Evolutionary conservation across 2,329 filamentous ascomycete species (phyloP), one percentile per base, ranked within the genome.

Genomic region (Fusarium hostae): DNA sequence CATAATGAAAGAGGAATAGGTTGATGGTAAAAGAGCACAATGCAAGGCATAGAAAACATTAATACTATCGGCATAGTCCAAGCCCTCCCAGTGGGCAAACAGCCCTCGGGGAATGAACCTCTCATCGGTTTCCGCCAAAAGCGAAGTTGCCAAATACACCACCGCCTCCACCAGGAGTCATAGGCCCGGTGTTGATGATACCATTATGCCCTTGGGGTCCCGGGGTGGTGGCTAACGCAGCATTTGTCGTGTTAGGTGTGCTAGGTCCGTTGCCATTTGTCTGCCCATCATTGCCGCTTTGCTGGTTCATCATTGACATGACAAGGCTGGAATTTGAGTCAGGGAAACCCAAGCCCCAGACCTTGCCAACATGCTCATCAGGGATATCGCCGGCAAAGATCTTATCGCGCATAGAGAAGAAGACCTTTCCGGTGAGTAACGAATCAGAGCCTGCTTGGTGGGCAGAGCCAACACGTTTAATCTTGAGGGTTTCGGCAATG

Each of bases 371-470:
- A 73, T 97, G 94, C 74, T 97, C 92, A 34, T 93, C 89, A 10
- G 93, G 90, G 50, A 98, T 92, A 28, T 90, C 87, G 68, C 93
- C 92, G 75, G 92, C 91, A 82, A 97, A 98, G 72, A 98, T 93
- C 78, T 93, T 91, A 79, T 94, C 92, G 66, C 91, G 90, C 86
- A 98, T 92, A 77, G 94, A 92, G 88, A 97, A 99, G 83, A 98
- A 99, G 34, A 98, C 94, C 76, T 92, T 92, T 52, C 96, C 96
- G 0, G 96, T 99, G 34, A 99, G 88, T 76, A 98, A 89, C 24
- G 94, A 95, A 81, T 99, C 96, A 1, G 94, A 97, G 32, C 95
- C 96, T 41, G 95, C 96, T 79, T 97, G 95, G 80, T 99, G 96
- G 56, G 94, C 93, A 37, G 91, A 89, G 15, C 96, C 96, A 35